Evolutionary conservation across 192 early-diverging fungal species (phyloP), one percentile per base, ranked within the genome.

Genomic region (Entrophospora sp.): DNA sequence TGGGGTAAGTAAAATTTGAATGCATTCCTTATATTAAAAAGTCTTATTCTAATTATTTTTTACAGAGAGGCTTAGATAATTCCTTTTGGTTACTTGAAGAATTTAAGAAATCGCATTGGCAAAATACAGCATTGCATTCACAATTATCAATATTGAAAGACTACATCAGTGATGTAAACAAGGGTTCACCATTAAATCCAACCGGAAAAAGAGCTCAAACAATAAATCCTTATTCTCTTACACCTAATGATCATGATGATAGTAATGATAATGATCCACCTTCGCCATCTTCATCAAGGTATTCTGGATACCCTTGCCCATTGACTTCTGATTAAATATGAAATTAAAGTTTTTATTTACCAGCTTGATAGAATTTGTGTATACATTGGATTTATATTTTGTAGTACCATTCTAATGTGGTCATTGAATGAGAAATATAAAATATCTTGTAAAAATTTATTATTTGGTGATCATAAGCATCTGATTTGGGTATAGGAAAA

Each of bases 1-100:
- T 67, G 38, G 40, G 25, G 66, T 67, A 45, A 58, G 22, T 59
- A 25, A 59, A 20, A 14, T 40, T 59, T 38, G 55, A 25, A 25
- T 27, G 10, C 24, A 25, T 59, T 25, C 10, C 24, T 40, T 52
- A 28, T 24, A 30, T 8, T 31, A 52, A 52, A 52, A 59, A 22
- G 14, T 22, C 35, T 38, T 7, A 40, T 27, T 40, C 7, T 59
- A 9, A 40, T 59, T 59, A 59, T 40, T 59, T 14, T 59, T 40
- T 36, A 38, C 34, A 59, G 56, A 25, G 10, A 40, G 56, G 56
- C 13, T 40, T 59, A 40, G 37, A 59, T 36, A 12, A 59, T 31
- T 25, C n/a, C 13, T 20, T 59, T 14, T 38, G 14, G 12, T 5
- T 27, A 40, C 35, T 59, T 22, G 56, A 40, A 28, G n/a, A 59